Evolutionary conservation across 2,329 filamentous ascomycete genomes (phyloP).

Genomic region (Neofusicoccum kwambonambiense): DNA sequence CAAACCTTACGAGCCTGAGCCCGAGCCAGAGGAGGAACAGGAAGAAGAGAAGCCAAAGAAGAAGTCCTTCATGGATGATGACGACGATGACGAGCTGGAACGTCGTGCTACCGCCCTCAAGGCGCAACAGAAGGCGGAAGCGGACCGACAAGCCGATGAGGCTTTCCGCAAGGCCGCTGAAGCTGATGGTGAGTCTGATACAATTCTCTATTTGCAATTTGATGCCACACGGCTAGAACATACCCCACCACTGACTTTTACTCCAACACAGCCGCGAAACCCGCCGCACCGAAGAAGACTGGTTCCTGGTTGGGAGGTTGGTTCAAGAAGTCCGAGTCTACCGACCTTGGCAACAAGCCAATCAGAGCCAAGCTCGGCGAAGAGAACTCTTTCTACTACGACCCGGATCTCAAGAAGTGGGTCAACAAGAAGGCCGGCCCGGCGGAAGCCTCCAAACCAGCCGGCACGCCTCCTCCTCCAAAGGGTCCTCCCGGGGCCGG

Average conservation of each 20-base stretch:
- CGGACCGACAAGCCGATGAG: constrained; percentile 77
- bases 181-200: constrained; percentile 53
- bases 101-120: constrained; percentile 53
- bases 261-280: constrained; percentile 55
- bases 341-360: constrained; percentile 62
- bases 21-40: constrained; percentile 49
- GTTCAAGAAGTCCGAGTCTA: constrained; percentile 69
- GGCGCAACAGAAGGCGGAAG: constrained; percentile 55
- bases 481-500: constrained; percentile 49
- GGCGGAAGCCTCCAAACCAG: constrained; percentile 58
- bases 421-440: constrained; percentile 86
- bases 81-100: constrained; percentile 66
- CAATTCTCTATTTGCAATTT: background rate
- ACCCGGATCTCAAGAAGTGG: constrained; percentile 96
- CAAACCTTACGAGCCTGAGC: constrained; percentile 51
- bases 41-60: constrained; percentile 61
- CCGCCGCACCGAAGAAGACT: constrained; percentile 47
- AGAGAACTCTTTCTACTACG: constrained; percentile 88
- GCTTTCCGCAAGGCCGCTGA: constrained; percentile 81
- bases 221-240: background rate
- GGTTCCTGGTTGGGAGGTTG: constrained; percentile 83
- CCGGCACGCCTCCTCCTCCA: constrained; percentile 74
- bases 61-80: constrained; percentile 78
- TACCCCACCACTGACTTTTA: background rate
- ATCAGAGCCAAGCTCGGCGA: constrained; percentile 93